Evolutionary conservation across 2,329 filamentous ascomycete species (phyloP).

Genomic region (Colletotrichum tamarilloi): DNA sequence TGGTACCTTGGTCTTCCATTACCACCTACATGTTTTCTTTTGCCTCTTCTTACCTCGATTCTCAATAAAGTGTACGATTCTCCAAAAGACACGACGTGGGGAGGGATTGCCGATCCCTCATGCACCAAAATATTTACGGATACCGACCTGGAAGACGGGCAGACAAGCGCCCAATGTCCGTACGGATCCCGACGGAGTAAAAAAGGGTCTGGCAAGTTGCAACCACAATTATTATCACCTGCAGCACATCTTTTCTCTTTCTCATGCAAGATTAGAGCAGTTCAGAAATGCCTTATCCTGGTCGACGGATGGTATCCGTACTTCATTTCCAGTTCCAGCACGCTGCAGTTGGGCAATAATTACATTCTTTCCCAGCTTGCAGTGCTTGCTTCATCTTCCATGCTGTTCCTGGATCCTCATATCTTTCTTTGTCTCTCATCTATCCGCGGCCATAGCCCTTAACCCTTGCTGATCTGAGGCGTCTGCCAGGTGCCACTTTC

Average conservation of each 20-base stretch:
- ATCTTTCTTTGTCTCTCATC: not conserved
- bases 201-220: not conserved
- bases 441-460: not conserved
- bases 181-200: not conserved
- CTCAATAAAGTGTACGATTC: not conserved
- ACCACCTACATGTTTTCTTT: not conserved
- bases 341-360: too few relatives aligned
- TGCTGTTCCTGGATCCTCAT: not conserved
- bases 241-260: not conserved
- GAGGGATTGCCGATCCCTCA: not conserved
- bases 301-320: too few relatives aligned
- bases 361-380: not conserved
- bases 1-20: not conserved
- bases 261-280: not conserved
- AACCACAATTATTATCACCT: too few relatives aligned
- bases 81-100: not conserved
- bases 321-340: too few relatives aligned
- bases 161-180: not conserved
- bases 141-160: not conserved
- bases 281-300: too few relatives aligned
- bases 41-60: not conserved
- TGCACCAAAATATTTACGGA: not conserved
- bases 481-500: not conserved
- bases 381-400: not conserved
- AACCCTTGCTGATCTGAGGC: not conserved